phyloP scores from a whole-genome alignment of 2,329 filamentous ascomycete genomes.

The Rasamsonia emersonii region DNA sequence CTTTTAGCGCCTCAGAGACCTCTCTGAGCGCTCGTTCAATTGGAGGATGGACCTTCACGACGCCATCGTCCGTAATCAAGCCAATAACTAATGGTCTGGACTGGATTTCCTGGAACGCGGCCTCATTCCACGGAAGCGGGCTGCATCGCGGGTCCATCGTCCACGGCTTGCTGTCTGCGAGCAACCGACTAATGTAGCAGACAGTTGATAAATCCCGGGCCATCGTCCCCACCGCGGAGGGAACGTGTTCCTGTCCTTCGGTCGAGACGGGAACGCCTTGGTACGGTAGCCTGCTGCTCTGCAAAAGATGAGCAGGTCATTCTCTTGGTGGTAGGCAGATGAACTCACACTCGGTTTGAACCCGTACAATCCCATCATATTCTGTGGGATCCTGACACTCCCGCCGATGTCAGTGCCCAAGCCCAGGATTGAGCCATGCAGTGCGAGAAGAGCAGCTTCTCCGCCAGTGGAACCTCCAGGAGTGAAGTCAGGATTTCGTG shows the following conservation, averaged over 20 bases:
- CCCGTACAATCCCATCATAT: constrained; percentile 42
- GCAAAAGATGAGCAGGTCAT: neutral
- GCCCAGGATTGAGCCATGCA: constrained; percentile 52
- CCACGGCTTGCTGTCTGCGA: constrained; percentile 46
- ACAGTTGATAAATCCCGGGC: constrained; percentile 45
- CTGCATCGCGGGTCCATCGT: constrained; percentile 44
- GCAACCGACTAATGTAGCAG: constrained; percentile 36
- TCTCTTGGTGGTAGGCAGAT: neutral
- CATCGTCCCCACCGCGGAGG: constrained; percentile 55
- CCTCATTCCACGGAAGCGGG: constrained; percentile 43
- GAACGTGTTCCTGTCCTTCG: constrained; percentile 56
- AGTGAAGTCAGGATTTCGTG: constrained; percentile 23
- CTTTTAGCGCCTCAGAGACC: constrained; percentile 27
- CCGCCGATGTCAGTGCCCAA: constrained; percentile 57
- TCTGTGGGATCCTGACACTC: constrained; percentile 41
- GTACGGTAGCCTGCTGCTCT: constrained; percentile 53
- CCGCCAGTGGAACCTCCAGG: constrained; percentile 29
- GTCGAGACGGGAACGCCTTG: constrained; percentile 52
- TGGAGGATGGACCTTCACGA: constrained; percentile 49
- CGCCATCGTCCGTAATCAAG: constrained; percentile 44
- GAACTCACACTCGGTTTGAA: constrained; percentile 40
- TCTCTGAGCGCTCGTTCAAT: constrained; percentile 38
- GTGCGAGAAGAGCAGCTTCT: constrained; percentile 54
- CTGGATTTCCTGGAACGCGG: constrained; percentile 33
- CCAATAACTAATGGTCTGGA: constrained; percentile 42